Evolutionary conservation across 441 rosid genomes (phyloP), one percentile per base, ranked within the genome.

Genomic region (Croton setiger): DNA sequence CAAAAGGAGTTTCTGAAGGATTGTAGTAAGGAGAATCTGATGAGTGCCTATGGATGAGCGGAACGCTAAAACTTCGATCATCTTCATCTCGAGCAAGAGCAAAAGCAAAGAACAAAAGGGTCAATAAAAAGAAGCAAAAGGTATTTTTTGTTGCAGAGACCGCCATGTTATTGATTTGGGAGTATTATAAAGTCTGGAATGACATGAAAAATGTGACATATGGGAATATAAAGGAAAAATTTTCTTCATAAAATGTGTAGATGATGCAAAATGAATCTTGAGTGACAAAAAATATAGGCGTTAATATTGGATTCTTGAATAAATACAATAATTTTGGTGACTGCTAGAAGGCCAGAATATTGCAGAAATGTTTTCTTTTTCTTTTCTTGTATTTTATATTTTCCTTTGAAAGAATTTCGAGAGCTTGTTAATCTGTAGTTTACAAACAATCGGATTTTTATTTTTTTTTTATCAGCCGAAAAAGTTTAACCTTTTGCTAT

Each of bases 11-110:
- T 52, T 66, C 53, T 7, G 18, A 5, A 7, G 72, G 67, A 33
- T 72, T 57, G 51, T 69, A 75, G 48, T 75, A 67, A 7, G 79
- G 82, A 0, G 80, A 79, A 13, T 70, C 70, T 0, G 73, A 77
- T 1, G 75, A 73, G 23, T 63, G 53, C 7, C 66, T 63, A 44
- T 63, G 66, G 21, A 45, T 63, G 11, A 63, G 66, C 14, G 27
- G 11, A 21, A 63, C 18, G 13, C 18, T 20, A 10, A 63, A 45
- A 23, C 4, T 54, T 4, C 0, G 14, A 21, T 23, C 52, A 48
- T 48, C 52, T 6, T 48, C 52, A 15, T 63, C 7, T 21, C 8
- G 36, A 14, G 52, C 51, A 31, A 5, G 27, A 60, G 11, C 23
- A 36, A 17, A 36, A 60, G 17, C 39, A 56, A 10, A 56, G 18